Base-by-base conservation (phyloP, 1,284 basidiomycete species). In the Rhizoctonia solani region DNA sequence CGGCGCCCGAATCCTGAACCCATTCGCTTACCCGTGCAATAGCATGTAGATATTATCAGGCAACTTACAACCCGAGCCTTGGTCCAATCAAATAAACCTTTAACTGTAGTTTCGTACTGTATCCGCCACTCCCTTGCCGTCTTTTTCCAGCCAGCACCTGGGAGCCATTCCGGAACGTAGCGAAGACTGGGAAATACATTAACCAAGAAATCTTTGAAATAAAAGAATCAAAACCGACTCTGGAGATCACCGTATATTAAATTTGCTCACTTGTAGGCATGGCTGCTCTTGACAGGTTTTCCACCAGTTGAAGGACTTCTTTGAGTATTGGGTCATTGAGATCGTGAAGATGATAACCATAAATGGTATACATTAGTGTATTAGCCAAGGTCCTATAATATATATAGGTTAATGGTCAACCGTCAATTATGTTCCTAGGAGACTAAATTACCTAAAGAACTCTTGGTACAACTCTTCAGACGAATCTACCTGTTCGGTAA, bases 111-210 rank as follows among this genome's bases (percentile, higher is more conserved):
- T 52, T 25, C 5, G 23, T 49, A 32, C 16, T 50, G 56, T 49
- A 8, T 32, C 39, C 56, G 47, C 56, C 56, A 61, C 16, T 61
- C 46, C 9, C 30, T 42, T 14, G 56, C 56, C 3, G 44, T 61
- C 25, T 37, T 16, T 27, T 61, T 61, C 56, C 56, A 61, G 0
- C 30, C 14, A 14, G 56, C 30, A 19, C 56, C 56, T 11, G 56
- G 56, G n/a, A 61, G 27, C 56, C 56, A 61, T 30, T 50, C 56
- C 2, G 44, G 56, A 16, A 61, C 46, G n/a, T 61, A 27, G 3
- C 46, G n/a, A 47, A 61, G 56, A 23, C 30, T 30, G 11, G 56
- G 56, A 27, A 61, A 61, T 25, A 49, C 6, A 19, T 61, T 61
- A 2, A 61, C 56, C 29, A 61, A 19, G 30, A 61, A 61, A 49